Conservation (phyloP, 192 early-diverging fungal genomes). For the Rhizophagus clarus region DNA sequence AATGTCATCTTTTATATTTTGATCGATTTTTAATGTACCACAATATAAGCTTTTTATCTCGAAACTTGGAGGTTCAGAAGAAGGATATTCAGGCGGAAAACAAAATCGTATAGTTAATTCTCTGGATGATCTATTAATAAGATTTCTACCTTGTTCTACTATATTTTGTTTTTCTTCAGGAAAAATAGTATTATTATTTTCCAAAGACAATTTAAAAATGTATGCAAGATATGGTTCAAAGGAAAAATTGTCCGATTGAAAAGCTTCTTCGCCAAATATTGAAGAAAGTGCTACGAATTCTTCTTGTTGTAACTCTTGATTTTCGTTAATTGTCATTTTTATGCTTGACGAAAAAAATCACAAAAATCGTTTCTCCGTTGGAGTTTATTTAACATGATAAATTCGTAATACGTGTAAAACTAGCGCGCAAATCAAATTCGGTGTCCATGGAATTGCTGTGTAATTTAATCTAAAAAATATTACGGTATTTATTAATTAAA, state of each 20-base stretch:
- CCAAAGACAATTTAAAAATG: constrained; percentile 40
- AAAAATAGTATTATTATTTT: constrained; percentile 40
- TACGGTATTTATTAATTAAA: neutral
- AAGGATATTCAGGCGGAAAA: constrained; percentile 54
- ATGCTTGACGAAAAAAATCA: neutral
- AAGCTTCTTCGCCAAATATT: neutral
- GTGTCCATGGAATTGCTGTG: no score
- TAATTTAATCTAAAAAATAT: no score
- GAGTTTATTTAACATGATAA: no score
- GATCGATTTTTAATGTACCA: constrained; percentile 48
- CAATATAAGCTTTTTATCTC: constrained; percentile 58
- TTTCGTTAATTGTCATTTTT: neutral
- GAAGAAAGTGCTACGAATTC: neutral
- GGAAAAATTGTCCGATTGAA: neutral
- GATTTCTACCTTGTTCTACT: neutral
- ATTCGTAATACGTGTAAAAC: no score
- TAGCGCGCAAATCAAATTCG: no score
- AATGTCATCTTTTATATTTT: constrained; percentile 45
- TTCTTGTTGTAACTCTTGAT: neutral
- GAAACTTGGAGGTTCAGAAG: constrained; percentile 46
- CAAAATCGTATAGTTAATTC: constrained; percentile 36
- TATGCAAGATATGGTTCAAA: constrained; percentile 12
- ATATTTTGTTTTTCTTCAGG: neutral
- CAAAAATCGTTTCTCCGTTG: no score
- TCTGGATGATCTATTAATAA: neutral